Evolutionary conservation across 257 asterid genomes (phyloP).

Genomic region (Nicotiana undulata): DNA sequence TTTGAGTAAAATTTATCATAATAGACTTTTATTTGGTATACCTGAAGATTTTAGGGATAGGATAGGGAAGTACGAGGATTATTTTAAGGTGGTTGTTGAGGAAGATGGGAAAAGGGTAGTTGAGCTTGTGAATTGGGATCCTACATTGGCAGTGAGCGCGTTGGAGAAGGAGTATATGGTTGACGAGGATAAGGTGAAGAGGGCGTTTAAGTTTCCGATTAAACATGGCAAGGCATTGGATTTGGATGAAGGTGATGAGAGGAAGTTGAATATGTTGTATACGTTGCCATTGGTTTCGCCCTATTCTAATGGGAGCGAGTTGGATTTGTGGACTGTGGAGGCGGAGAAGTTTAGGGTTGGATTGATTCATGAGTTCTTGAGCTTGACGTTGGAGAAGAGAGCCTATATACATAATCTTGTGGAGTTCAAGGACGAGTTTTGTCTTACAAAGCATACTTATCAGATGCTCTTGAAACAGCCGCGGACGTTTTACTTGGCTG

Average conservation of each 20-base stretch:
- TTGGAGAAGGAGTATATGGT: conserved; percentile 63
- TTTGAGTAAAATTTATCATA: conserved; percentile 72
- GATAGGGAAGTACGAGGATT: conserved; percentile 50
- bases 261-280: conserved; percentile 74
- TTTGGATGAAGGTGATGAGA: conserved; percentile 57
- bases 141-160: conserved; percentile 57
- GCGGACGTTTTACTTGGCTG: conserved; percentile 72
- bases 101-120: conserved; percentile 63
- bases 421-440: conserved; percentile 89
- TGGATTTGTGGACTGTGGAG: conserved; percentile 85
- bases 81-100: conserved; percentile 46
- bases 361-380: conserved; percentile 79
- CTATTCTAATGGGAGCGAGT: conserved; percentile 68
- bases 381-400: conserved; percentile 91
- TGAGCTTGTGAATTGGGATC: conserved; percentile 79
- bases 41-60: conserved; percentile 82
- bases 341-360: conserved; percentile 93
- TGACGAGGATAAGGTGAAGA: conserved; percentile 77
- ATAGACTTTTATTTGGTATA: conserved; percentile 67
- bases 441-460: conserved; percentile 76
- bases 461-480: conserved; percentile 86
- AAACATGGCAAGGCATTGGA: conserved; percentile 70
- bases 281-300: conserved; percentile 92
- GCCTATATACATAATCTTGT: conserved; percentile 90
- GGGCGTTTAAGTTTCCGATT: conserved; percentile 61